Evolutionary conservation across 2,329 filamentous ascomycete genomes (phyloP).

Genomic region (Colletotrichum higginsianum): DNA sequence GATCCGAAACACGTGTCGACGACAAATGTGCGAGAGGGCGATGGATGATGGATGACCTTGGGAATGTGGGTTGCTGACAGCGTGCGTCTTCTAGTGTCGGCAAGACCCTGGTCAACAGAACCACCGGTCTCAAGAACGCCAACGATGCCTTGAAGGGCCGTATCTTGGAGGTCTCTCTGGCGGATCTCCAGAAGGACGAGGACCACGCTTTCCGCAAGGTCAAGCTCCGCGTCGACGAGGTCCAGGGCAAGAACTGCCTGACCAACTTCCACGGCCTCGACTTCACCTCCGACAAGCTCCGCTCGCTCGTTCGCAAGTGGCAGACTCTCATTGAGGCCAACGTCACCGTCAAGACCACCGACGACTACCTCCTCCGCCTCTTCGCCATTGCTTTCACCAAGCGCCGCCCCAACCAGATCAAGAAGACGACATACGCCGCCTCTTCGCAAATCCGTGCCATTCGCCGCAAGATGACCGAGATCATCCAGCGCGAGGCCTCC

Average conservation of each 20-base stretch:
- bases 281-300: conserved; percentile 99
- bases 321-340: conserved; percentile 99
- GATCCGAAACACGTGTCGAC: conserved; percentile 32
- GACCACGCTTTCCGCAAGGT: conserved; percentile 99
- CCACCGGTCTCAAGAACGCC: conserved; percentile 99
- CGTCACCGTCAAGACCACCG: conserved; percentile 99
- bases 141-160: conserved; percentile 99
- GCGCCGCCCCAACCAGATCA: conserved; percentile 99
- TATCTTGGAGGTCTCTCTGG: conserved; percentile 98
- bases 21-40: neutral
- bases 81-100: conserved; percentile 79
- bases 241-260: conserved; percentile 99
- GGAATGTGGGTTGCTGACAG: conserved; percentile 5
- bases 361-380: conserved; percentile 98
- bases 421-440: conserved; percentile 99
- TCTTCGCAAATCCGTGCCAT: conserved; percentile 98
- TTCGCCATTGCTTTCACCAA: conserved; percentile 99
- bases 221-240: conserved; percentile 98
- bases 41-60: neutral
- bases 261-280: conserved; percentile 99
- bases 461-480: conserved; percentile 99
- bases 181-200: conserved; percentile 99
- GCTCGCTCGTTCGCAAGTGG: conserved; percentile 99
- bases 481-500: conserved; percentile 96
- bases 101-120: conserved; percentile 99